Evolutionary conservation across 768 basidiomycete genomes (phyloP), one percentile per base, ranked within the genome.

Genomic region (Russula earlei): DNA sequence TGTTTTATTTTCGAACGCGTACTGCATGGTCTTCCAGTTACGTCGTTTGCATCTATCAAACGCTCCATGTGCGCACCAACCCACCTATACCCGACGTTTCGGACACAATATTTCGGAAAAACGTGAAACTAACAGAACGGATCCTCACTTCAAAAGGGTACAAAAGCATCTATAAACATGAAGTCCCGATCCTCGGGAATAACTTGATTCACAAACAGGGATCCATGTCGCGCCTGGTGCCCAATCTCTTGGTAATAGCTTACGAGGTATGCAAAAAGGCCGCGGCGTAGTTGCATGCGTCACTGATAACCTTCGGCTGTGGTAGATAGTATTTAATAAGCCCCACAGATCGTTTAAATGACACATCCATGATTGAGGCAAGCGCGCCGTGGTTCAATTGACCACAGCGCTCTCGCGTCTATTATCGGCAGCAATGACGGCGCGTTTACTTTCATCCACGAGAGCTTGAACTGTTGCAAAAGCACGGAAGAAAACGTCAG

Each of bases 381-480:
- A 25, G 25, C 3, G 20, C 29, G 19, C 27, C 15, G 33, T 46
- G 11, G 22, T 43, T 60, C 47, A 62, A 41, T 54, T 52, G 34
- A 34, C 50, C 38, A 46, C 55, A 14, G 69, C 65, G 15, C 63
- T 59, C 54, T 74, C 70, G 46, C 75, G 71, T 61, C 74, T 77
- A 53, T 72, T 72, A 63, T 73, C 72, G 59, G 76, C 77, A 8
- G 77, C 66, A 43, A 65, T 65, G 42, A 77, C 66, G 51, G 76
- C 74, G 40, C 71, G 74, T 48, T 73, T 71, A 6, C 74, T 72
- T 64, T 77, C 76, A 46, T 77, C 74, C 25, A 77, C 55, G 34
- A 71, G 71, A 19, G 70, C 65, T 55, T 72, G 65, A 11, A 77
- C 76, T 77, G 54, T 15, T 24, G 7, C 20, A 31, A 6, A 38